Evolutionary conservation across 306 rosid genomes (phyloP).

Genomic region (Ceratonia siliqua): DNA sequence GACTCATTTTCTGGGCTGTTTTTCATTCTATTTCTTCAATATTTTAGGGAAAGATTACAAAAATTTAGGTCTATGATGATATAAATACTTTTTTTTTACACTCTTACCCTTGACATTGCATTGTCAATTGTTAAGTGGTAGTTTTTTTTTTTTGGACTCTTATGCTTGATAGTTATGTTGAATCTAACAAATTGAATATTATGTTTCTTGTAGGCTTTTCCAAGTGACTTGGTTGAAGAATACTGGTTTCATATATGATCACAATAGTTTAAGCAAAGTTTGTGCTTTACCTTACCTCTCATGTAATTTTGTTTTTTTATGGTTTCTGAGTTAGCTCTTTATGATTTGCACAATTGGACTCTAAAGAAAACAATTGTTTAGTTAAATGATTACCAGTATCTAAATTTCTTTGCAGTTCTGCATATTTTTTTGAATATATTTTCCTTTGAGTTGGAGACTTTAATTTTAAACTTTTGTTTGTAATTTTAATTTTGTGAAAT

Average conservation of each 20-base stretch:
- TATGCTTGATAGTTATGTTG: not conserved
- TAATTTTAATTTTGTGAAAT: not conserved
- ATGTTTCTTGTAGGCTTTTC: conserved; percentile 71
- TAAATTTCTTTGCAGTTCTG: conserved; percentile 11
- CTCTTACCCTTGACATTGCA: not conserved
- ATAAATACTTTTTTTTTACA: not conserved
- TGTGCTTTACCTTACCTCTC: conserved; percentile 57
- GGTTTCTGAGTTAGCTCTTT: not conserved
- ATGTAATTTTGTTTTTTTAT: conserved; percentile 32
- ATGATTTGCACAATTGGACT: conserved; percentile 7
- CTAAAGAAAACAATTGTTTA: not conserved
- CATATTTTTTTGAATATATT: not conserved
- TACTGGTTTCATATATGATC: conserved; percentile 78
- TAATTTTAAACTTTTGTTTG: not conserved
- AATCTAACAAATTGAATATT: conserved; percentile 25
- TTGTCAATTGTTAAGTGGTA: not conserved
- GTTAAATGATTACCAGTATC: conserved; percentile 8
- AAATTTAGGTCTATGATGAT: not conserved
- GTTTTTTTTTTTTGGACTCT: not conserved
- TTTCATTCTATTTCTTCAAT: conserved; percentile 19
- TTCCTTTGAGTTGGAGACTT: not conserved
- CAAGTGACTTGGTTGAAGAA: conserved; percentile 80
- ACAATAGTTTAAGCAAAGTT: conserved; percentile 66
- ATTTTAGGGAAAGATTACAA: conserved; percentile 16
- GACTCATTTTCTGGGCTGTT: not conserved